A percentile compares a stretch with the other conserved stretches of the same genome.
Conservation (phyloP, 2,329 filamentous ascomycete species). For the Penicillium sp. region DNA sequence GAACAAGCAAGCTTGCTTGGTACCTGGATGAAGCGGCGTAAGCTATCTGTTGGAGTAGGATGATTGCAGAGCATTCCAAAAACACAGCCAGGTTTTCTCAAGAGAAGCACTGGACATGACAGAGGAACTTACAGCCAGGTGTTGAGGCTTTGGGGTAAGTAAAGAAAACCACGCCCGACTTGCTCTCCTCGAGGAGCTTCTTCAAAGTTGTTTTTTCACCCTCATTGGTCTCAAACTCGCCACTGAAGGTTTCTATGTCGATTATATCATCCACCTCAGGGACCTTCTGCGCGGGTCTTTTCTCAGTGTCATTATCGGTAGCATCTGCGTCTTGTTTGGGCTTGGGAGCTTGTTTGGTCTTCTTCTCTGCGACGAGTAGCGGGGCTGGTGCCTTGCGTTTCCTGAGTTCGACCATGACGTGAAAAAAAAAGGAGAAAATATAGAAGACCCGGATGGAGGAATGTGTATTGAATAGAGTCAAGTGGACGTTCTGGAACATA, state of each 20-base stretch:
- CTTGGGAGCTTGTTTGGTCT: constrained; percentile 29
- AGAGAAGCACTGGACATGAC: not conserved
- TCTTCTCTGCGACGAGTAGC: constrained; percentile 39
- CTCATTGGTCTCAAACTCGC: constrained; percentile 80
- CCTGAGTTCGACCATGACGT: constrained; percentile 54
- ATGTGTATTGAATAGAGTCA: not conserved
- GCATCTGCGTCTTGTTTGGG: constrained; percentile 28
- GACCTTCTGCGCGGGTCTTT: constrained; percentile 13
- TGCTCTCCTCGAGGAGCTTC: constrained; percentile 76
- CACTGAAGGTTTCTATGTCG: constrained; percentile 55
- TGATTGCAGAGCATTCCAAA: not conserved
- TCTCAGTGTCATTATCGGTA: constrained; percentile 10
- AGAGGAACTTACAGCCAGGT: constrained; percentile 72
- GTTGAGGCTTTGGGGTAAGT: constrained; percentile 95
- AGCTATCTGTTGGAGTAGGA: constrained; percentile 6
- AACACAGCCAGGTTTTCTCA: not conserved
- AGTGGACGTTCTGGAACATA: not conserved
- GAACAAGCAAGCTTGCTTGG: constrained; percentile 89
- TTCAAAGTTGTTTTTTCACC: constrained; percentile 76
- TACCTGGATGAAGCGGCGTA: constrained; percentile 57
- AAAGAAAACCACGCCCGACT: constrained; percentile 83
- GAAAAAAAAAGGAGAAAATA: not conserved
- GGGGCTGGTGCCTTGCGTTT: constrained; percentile 57
- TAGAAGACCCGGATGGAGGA: not conserved
- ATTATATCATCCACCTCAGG: constrained; percentile 51